Conservation (phyloP, 2,329 filamentous ascomycete genomes). For the Penicillium italicum region DNA sequence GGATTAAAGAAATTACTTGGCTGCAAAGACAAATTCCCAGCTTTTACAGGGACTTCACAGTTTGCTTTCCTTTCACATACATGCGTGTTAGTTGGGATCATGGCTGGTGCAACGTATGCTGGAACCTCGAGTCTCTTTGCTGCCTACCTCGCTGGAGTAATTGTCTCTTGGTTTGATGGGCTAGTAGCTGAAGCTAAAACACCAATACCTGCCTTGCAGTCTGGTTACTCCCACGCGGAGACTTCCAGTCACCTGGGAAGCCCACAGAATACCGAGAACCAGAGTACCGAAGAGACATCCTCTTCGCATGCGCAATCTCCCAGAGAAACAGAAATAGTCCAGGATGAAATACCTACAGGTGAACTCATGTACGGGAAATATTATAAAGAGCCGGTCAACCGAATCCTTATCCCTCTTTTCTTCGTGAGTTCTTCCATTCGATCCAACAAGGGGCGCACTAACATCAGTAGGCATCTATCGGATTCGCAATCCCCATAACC, state of each 20-base stretch:
- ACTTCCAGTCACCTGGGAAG: not conserved
- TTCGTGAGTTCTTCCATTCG: conserved; percentile 52
- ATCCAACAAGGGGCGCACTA: not conserved
- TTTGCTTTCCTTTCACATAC: conserved; percentile 45
- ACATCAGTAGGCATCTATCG: conserved; percentile 53
- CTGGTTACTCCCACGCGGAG: not conserved
- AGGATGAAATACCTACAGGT: conserved; percentile 19
- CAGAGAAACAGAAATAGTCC: not conserved
- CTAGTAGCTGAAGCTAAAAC: conserved; percentile 7
- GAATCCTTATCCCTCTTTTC: conserved; percentile 66
- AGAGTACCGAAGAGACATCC: not conserved
- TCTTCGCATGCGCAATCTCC: not conserved
- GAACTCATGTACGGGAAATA: conserved; percentile 45
- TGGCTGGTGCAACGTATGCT: conserved; percentile 51
- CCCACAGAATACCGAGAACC: not conserved
- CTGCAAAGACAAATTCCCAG: conserved; percentile 7
- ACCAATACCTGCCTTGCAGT: not conserved
- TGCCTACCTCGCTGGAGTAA: conserved; percentile 55
- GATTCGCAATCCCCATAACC: conserved; percentile 73
- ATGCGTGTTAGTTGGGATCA: conserved; percentile 44
- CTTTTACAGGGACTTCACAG: conserved; percentile 9
- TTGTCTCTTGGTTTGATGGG: conserved; percentile 50
- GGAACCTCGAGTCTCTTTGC: conserved; percentile 57
- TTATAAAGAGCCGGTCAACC: conserved; percentile 45
- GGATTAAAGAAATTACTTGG: conserved; percentile 6